phyloP scores from a whole-genome alignment of 202 grass and related monocot species.

The Setaria italica region DNA sequence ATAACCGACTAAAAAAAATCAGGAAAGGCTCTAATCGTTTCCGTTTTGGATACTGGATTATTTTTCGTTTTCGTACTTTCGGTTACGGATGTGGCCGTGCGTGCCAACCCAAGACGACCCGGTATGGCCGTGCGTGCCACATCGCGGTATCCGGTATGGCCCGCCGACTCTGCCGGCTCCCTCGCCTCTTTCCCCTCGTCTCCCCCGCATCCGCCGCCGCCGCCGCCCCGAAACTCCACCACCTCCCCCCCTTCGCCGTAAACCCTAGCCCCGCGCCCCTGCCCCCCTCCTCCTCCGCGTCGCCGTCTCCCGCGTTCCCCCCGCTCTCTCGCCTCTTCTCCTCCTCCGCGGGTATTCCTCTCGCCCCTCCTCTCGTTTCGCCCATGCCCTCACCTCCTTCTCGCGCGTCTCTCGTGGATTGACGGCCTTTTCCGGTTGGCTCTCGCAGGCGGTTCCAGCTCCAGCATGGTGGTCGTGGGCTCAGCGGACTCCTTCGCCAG shows the following conservation, averaged over 20 bases:
- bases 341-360: conserved; percentile 33
- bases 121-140: too few species aligned
- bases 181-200: conserved; percentile 43
- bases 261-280: conserved; percentile 33
- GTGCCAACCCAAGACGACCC: too few species aligned
- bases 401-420: neutral
- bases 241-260: conserved; percentile 20
- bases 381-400: neutral
- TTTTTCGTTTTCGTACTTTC: too few species aligned
- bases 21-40: too few species aligned
- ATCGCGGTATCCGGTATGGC: too few species aligned
- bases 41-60: too few species aligned
- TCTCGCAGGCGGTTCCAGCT: conserved; percentile 48
- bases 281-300: conserved; percentile 1
- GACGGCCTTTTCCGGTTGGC: neutral
- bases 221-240: conserved; percentile 38
- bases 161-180: conserved; percentile 36
- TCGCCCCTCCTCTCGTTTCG: neutral
- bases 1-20: too few species aligned
- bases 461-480: conserved; percentile 56
- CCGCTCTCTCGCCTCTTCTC: conserved; percentile 53
- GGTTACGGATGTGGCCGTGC: too few species aligned
- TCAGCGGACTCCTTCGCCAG: conserved; percentile 61
- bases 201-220: neutral
- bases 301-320: neutral